Conservation (phyloP, 495 filamentous ascomycete genomes). For the Massariosphaeria phaeospora region DNA sequence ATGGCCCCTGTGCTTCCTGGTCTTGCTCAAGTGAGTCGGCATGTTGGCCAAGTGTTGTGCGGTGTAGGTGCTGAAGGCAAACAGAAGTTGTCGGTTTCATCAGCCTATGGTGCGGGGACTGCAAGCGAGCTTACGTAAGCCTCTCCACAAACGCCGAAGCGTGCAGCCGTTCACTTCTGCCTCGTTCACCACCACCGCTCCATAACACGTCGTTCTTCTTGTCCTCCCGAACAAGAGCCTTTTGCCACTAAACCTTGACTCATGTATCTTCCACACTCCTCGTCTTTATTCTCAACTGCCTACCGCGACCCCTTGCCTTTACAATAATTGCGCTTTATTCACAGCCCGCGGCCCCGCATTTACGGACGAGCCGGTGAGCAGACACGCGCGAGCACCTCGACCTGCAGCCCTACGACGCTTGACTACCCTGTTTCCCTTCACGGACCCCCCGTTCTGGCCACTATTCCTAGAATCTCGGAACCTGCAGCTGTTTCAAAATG, state of each 20-base stretch:
- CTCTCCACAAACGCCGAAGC: too few relatives aligned
- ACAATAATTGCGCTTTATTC: constrained; percentile 10
- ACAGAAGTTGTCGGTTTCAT: too few relatives aligned
- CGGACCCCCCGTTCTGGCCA: constrained; percentile 4
- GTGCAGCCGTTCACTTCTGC: not conserved
- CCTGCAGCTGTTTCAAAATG: too few relatives aligned
- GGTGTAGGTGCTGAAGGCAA: too few relatives aligned
- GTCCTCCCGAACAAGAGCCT: not conserved
- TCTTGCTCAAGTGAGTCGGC: too few relatives aligned
- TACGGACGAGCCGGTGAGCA: constrained; percentile 19
- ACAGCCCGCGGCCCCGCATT: not conserved
- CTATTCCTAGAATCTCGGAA: not conserved
- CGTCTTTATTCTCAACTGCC: constrained; percentile 16
- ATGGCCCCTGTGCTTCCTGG: too few relatives aligned
- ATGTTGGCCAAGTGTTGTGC: too few relatives aligned
- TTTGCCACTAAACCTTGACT: constrained; percentile 15
- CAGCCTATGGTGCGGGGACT: too few relatives aligned
- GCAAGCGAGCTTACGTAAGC: too few relatives aligned
- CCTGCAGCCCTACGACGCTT: constrained; percentile 15
- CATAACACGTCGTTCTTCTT: not conserved
- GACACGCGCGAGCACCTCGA: constrained; percentile 22
- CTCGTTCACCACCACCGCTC: not conserved
- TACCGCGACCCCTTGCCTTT: constrained; percentile 28
- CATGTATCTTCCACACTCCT: constrained; percentile 21
- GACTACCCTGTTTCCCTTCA: not conserved